Conservation (phyloP, 768 basidiomycete species). For the Mycena polygramma region DNA sequence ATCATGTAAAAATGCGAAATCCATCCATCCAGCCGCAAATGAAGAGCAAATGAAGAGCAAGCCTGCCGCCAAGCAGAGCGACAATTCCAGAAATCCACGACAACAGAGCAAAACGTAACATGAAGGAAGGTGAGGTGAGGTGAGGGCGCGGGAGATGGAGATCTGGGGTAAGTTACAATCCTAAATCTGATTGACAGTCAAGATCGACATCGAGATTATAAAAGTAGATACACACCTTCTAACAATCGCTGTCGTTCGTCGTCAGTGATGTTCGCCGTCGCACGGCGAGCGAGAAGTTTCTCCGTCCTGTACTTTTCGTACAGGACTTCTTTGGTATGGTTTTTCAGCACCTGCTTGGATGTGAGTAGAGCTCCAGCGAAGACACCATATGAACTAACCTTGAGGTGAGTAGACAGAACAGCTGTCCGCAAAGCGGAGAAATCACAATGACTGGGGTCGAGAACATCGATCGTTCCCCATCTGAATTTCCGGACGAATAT, state of each 20-base stretch:
- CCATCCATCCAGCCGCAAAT: slow-evolving; percentile 34
- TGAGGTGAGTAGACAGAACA: slow-evolving; percentile 87
- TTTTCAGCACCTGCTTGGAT: slow-evolving; percentile 77
- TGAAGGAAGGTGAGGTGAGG: not conserved
- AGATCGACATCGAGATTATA: not conserved
- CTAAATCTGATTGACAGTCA: slow-evolving; percentile 54
- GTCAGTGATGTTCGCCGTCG: slow-evolving; percentile 82
- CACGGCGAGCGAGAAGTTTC: slow-evolving; percentile 88
- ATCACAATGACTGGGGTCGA: slow-evolving; percentile 89
- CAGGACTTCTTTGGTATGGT: slow-evolving; percentile 86
- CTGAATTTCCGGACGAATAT: slow-evolving; percentile 84
- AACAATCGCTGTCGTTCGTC: slow-evolving; percentile 80
- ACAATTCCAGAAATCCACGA: slow-evolving; percentile 9
- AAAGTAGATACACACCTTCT: slow-evolving; percentile 64
- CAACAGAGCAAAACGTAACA: slow-evolving; percentile 28
- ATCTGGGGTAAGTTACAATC: slow-evolving; percentile 51
- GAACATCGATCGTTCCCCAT: slow-evolving; percentile 92
- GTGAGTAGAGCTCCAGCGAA: slow-evolving; percentile 15
- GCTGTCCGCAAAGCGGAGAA: slow-evolving; percentile 88
- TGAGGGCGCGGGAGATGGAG: slow-evolving; percentile 6
- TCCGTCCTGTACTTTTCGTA: slow-evolving; percentile 96
- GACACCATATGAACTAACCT: slow-evolving; percentile 60
- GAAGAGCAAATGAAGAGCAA: slow-evolving; percentile 19
- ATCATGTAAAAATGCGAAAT: slow-evolving; percentile 22
- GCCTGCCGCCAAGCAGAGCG: slow-evolving; percentile 16